A percentile compares a stretch with the other conserved stretches of the same genome.
Conservation (phyloP, 2,329 filamentous ascomycete species). For the Chrysosphaeria jannelii region DNA sequence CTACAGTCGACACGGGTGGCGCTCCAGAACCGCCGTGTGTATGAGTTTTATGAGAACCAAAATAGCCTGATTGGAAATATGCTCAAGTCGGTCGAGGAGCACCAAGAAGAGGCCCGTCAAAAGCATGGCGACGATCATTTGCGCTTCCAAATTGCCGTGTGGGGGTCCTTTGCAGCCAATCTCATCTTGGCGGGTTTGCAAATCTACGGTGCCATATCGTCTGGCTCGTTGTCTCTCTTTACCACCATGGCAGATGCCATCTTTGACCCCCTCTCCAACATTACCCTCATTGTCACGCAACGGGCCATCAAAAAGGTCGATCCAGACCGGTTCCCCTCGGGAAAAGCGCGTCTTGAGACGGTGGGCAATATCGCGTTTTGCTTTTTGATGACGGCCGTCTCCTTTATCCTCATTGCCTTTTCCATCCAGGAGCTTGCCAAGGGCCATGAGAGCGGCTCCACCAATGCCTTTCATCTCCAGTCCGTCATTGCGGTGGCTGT, state of each 20-base stretch:
- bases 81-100: slow-evolving; percentile 78
- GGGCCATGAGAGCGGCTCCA: slow-evolving; percentile 13
- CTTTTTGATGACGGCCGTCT: slow-evolving; percentile 83
- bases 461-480: slow-evolving; percentile 43
- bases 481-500: slow-evolving; percentile 61
- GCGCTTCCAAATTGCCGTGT: slow-evolving; percentile 35
- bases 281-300: slow-evolving; percentile 63
- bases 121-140: slow-evolving; percentile 57
- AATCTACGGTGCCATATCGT: slow-evolving; percentile 63
- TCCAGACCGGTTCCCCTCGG: slow-evolving; percentile 58
- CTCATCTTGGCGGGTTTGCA: slow-evolving; percentile 51
- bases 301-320: slow-evolving; percentile 75
- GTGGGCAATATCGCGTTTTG: slow-evolving; percentile 91
- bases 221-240: slow-evolving; percentile 78
- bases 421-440: slow-evolving; percentile 39
- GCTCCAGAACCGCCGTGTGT: slow-evolving; percentile 15
- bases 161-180: slow-evolving; percentile 49
- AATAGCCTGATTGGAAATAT: slow-evolving; percentile 84
- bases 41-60: slow-evolving; percentile 65
- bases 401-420: slow-evolving; percentile 74
- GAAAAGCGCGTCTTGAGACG: slow-evolving; percentile 81
- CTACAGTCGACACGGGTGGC: slow-evolving; percentile 9
- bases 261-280: slow-evolving; percentile 73
- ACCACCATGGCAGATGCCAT: slow-evolving; percentile 91
- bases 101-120: slow-evolving; percentile 52